Evolutionary conservation across 75 land plant species (phyloP).

Genomic region (Selaginella tamariscina): DNA sequence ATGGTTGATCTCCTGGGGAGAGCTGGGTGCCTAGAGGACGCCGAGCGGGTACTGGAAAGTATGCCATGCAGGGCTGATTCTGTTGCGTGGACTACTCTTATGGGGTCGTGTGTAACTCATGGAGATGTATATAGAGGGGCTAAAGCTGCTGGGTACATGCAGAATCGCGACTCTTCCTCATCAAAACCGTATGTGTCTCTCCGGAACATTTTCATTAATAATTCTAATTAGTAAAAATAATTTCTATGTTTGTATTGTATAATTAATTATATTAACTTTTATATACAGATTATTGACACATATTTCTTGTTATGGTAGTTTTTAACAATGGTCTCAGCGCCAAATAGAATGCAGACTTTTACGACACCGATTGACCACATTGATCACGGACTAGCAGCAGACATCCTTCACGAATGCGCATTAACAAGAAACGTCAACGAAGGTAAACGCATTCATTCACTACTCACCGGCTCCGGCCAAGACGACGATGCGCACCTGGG

Average conservation of each 20-base stretch:
- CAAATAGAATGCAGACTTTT: too few species aligned
- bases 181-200: neutral
- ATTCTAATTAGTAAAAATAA: too few species aligned
- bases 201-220: neutral
- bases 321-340: too few species aligned
- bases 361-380: too few species aligned
- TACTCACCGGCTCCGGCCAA: neutral
- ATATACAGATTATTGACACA: too few species aligned
- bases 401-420: neutral
- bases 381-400: neutral
- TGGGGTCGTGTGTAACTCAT: constrained; percentile 17
- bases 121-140: neutral
- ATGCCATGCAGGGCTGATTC: constrained; percentile 13
- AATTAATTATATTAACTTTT: too few species aligned
- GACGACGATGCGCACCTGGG: neutral
- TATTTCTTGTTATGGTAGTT: too few species aligned
- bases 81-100: constrained; percentile 16
- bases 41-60: constrained; percentile 5
- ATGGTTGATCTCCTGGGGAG: constrained; percentile 25
- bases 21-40: constrained; percentile 20
- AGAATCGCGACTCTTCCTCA: neutral
- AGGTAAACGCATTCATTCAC: neutral
- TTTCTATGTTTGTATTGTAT: too few species aligned
- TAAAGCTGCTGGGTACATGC: neutral
- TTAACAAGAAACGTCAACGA: neutral